Base-by-base conservation (phyloP, 1,284 basidiomycete genomes). In the Ustilago sp. region DNA sequence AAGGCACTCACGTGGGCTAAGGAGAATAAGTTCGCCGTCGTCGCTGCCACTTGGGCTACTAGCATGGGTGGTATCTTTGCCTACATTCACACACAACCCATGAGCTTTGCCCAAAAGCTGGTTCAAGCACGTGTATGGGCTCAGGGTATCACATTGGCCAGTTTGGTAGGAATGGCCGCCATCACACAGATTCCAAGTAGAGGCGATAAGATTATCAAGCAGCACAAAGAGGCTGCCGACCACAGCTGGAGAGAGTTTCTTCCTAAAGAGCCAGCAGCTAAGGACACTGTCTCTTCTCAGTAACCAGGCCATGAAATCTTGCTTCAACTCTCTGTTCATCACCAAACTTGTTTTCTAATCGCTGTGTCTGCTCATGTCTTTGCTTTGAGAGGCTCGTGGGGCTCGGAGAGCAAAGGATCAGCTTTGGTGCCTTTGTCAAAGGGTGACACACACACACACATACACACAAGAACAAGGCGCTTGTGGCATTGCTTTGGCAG, bases 91-190 rank as follows among this genome's bases (percentile, higher is more conserved):
- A 67, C 66, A 32, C 68, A 69, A 47, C 70, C 79, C 34, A 69
- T 78, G 65, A 57, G 60, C 31, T 52, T 81, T 50, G 68, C 80
- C 2, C 75, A 78, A 62, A 80, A 93, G 90, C 88, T 95, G 67
- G 94, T 97, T 0, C 94, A 96, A 88, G 93, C 93, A 55, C 93
- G 94, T 89, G 92, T 97, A 89, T 96, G 93, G 93, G 88, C 71
- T 1, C 84, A 86, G 63, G 84, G 83, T 13, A 68, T 85, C 32
- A 86, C 84, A 3, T 66, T 86, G 8, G 79, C 79, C 7, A 74
- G 66, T 35, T 51, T 86, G 48, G 54, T 86, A 3, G 80, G 78
- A 31, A 84, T 86, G 81, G 84, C 84, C 0, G 83, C 78, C 6
- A 73, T 86, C 45, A 81, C 81, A 8, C 79, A 80, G 58, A 82